A percentile compares a stretch with the other conserved stretches of the same genome.
Evolutionary conservation across 2,329 filamentous ascomycete species (phyloP).

Genomic region (Coniochaeta sp.): DNA sequence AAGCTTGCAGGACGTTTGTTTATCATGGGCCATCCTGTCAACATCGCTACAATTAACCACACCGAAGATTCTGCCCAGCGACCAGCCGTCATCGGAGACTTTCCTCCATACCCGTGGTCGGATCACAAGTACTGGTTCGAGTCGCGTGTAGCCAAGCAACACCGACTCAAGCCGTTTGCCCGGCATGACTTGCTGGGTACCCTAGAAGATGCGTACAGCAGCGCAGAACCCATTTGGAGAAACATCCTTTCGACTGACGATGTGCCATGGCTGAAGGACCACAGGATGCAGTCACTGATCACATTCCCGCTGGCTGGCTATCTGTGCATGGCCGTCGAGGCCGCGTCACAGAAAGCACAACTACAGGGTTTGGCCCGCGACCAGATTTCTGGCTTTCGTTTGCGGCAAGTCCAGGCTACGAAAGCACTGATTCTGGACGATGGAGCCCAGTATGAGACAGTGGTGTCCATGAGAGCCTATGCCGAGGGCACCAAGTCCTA

Average conservation of each 20-base stretch:
- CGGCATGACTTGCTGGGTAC: constrained; percentile 26
- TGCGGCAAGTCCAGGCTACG: constrained; percentile 17
- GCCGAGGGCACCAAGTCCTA: constrained; percentile 10
- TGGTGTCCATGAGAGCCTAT: constrained; percentile 13
- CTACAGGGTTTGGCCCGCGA: constrained; percentile 5
- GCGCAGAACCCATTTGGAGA: constrained; percentile 27
- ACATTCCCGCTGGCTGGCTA: constrained; percentile 37
- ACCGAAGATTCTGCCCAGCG: constrained; percentile 16
- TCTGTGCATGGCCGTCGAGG: constrained; percentile 30
- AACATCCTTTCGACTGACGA: constrained; percentile 26
- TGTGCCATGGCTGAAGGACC: constrained; percentile 39
- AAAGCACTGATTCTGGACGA: constrained; percentile 19
- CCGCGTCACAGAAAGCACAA: constrained; percentile 4
- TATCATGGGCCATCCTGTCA: constrained; percentile 10
- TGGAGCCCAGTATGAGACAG: constrained; percentile 16
- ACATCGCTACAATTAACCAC: constrained; percentile 11
- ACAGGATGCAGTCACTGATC: constrained; percentile 37
- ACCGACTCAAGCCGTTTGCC: constrained; percentile 23
- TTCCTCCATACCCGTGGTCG: constrained; percentile 23
- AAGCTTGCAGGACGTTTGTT: constrained; percentile 20
- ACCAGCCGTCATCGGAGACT: constrained; percentile 16
- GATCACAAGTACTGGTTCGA: constrained; percentile 22
- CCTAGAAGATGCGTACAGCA: constrained; percentile 22
- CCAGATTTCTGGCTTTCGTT: constrained; percentile 12
- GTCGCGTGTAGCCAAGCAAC: constrained; percentile 20